Evolutionary conservation across 352 stramenopile genomes (phyloP), one percentile per base, ranked within the genome.

Genomic region (Globisporangium mamillatum): DNA sequence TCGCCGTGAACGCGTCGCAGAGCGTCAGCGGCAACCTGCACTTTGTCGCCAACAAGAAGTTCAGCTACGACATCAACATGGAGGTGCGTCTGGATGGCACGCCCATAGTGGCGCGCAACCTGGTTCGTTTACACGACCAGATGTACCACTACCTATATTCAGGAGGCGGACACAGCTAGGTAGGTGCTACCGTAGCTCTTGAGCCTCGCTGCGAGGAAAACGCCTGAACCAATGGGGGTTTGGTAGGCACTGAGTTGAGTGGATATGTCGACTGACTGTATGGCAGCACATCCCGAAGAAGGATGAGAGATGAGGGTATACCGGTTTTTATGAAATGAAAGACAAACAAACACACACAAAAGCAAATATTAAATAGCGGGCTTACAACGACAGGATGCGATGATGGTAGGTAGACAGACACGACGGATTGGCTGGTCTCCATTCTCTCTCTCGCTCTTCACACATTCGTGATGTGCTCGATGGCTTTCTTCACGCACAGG

Each of bases 31-130:
- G 96, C 58, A 89, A 86, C 36, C 71, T 99, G 14, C 76, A 90
- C 56, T 98, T 99, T 71, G 80, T 90, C 25, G 96, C 91, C 24
- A 98, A 99, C 89, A 95, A 98, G 46, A 97, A 98, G 69, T 98
- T 97, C 75, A 98, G 93, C 79, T 99, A 99, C 86, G 85, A 97
- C 76, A 94, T 98, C 52, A 76, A 93, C 50, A 71, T 98, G 54
- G 84, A 95, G 84, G 88, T 97, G 69, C 74, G 74, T 56, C 79
- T 98, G 46, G 90, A 98, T 18, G 93, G 91, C 52, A 98, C 93
- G 58, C 67, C 75, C 25, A 96, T 98, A 59, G 77, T 79, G 41
- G 88, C 87, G 52, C 78, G 70, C 66, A 97, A 97, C 74, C 77
- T 80, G 71, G 86, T 98, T 57, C 91, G 92, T 12, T 80, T 98